Conservation (phyloP, 306 rosid genomes). For the Hippophae tibetana region DNA sequence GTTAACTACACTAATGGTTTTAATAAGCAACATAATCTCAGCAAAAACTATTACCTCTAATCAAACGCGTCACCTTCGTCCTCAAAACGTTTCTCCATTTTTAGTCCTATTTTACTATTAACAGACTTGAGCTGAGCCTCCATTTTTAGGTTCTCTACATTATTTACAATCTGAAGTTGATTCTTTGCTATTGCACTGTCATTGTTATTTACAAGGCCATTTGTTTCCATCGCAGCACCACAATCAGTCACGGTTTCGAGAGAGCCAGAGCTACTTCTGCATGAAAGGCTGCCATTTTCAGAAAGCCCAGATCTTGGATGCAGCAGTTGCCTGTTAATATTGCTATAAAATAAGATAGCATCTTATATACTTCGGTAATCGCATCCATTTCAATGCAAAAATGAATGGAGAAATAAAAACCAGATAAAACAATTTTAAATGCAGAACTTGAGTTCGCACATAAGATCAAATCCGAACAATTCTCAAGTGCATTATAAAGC, state of each 20-base stretch:
- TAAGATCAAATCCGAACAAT: background rate
- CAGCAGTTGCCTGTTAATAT: conserved; percentile 31
- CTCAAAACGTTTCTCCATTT: conserved; percentile 66
- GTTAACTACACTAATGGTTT: conserved; percentile 2
- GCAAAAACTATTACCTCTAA: conserved; percentile 42
- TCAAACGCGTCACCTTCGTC: conserved; percentile 34
- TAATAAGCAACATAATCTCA: conserved; percentile 5
- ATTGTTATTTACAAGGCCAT: conserved; percentile 55
- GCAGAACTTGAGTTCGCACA: no score
- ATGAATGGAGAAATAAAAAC: no score
- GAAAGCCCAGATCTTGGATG: conserved; percentile 29
- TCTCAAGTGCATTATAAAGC: background rate
- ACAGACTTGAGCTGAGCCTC: conserved; percentile 73
- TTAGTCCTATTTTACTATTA: conserved; percentile 59
- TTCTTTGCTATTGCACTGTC: conserved; percentile 40
- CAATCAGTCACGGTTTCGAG: conserved; percentile 22
- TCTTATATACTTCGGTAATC: background rate
- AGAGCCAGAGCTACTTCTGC: conserved; percentile 28
- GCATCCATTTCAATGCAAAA: background rate
- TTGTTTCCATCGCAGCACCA: conserved; percentile 26
- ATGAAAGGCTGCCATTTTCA: conserved; percentile 45
- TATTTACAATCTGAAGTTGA: conserved; percentile 77
- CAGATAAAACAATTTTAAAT: no score
- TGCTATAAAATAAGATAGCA: conserved; percentile 18
- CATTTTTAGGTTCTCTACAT: conserved; percentile 54